Conservation (phyloP, 1,139 yeast genomes). For the Petasospora rhodanensis region DNA sequence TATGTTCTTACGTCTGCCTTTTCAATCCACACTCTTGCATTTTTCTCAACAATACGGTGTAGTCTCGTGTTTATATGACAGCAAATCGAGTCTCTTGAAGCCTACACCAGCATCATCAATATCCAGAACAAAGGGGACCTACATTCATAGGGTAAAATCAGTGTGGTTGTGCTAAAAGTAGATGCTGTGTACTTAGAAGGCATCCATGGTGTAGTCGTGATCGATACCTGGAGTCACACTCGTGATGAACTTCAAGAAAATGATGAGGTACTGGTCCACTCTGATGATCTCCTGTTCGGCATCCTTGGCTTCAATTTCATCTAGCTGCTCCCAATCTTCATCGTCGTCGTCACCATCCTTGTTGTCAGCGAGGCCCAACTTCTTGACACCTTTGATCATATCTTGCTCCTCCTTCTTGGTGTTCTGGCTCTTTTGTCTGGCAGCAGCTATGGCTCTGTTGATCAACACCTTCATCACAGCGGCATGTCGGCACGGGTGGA, state of each 20-base stretch:
- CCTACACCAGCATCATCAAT: no score
- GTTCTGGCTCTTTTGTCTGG: constrained; percentile 35
- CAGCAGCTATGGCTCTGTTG: constrained; percentile 54
- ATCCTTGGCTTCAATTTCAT: constrained; percentile 34
- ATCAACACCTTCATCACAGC: constrained; percentile 87
- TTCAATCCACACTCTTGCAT: no score
- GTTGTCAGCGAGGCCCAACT: constrained; percentile 39
- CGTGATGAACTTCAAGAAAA: constrained; percentile 88
- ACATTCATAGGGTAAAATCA: no score
- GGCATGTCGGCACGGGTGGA: constrained; percentile 96
- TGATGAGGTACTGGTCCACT: constrained; percentile 85
- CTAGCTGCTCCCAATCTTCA: constrained; percentile 45
- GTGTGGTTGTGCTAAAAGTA: no score
- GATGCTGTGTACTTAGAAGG: no score
- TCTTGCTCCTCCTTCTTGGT: constrained; percentile 20
- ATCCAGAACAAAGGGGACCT: no score
- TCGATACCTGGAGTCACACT: constrained; percentile 98
- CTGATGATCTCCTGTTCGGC: constrained; percentile 51
- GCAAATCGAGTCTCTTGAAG: no score
- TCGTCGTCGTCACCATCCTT: constrained; percentile 31
- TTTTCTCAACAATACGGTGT: no score
- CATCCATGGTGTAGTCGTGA: constrained; percentile 93
- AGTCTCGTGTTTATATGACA: no score
- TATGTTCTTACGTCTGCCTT: no score
- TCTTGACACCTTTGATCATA: constrained; percentile 36